Base-by-base conservation (phyloP, 1,284 basidiomycete genomes). In the Porogramme epimiltina region DNA sequence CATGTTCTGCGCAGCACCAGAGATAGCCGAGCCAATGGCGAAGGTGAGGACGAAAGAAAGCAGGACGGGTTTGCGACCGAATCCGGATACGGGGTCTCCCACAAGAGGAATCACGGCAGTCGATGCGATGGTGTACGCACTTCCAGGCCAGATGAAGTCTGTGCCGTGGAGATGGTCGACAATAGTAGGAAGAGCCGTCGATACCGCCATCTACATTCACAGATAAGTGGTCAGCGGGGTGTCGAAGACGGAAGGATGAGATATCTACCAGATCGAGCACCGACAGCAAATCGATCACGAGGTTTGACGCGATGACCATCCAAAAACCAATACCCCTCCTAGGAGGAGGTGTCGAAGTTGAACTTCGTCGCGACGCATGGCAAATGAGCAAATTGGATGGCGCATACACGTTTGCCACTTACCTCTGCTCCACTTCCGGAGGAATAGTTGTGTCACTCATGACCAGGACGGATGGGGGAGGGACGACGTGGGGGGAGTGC, bases 1-100 rank as follows among this genome's bases (percentile, higher is more conserved):
- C 69, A 74, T 73, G 40, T 54, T 67, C 34, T 68, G 64, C 16
- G 62, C 70, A 0, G 67, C 63, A 8, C 68, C 74, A 24, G 68
- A 68, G 10, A 76, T 34, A 0, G 67, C 69, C 10, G 66, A 68
- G 6, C 74, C 74, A 4, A 69, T 13, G 8, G 69, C 62, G 59
- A 75, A 76, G 42, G 73, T 59, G 37, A 62, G 18, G 40, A 73
- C 68, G 38, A 65, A 61, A n/a, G 45, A 54, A 19, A 68, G 64
- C 34, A 74, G 60, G 24, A 70, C 55, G 1, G 64, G 64, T 47
- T 66, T 69, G 8, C 73, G 62, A 1, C 73, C 73, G 22, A 71
- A 72, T 18, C 71, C 58, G 31, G 54, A 54, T 3, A 64, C 63
- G 11, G 66, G 47, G 11, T 61, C 60, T 16, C 67, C 67, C 36